phyloP scores from a whole-genome alignment of 192 early-diverging fungal species.

The Coemansia sp. region DNA sequence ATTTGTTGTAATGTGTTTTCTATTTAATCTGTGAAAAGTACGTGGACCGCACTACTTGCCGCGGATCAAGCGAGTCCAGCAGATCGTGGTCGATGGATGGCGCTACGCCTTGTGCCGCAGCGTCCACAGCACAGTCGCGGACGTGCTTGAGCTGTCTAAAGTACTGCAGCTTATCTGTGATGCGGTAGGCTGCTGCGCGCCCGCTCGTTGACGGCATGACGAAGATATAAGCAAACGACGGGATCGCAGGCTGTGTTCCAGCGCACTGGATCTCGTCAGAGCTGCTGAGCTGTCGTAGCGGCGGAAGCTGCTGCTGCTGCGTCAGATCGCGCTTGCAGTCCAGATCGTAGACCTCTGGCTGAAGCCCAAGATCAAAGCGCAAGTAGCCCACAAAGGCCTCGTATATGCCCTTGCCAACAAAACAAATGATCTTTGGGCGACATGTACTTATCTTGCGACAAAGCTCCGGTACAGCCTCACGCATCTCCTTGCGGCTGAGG shows the following conservation, averaged over 20 bases:
- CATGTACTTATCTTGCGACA: slow-evolving; percentile 62
- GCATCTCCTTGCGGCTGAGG: slow-evolving; percentile 61
- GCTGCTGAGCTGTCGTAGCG: not conserved
- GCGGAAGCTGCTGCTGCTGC: not conserved
- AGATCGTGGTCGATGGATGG: slow-evolving; percentile 8
- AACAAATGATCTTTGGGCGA: slow-evolving; percentile 63
- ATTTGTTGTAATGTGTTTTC: too few species aligned
- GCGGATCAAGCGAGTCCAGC: slow-evolving; percentile 20
- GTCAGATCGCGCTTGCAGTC: not conserved
- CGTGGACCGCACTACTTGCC: slow-evolving; percentile 13
- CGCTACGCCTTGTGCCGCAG: not conserved
- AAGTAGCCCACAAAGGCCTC: slow-evolving; percentile 55
- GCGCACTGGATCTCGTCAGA: not conserved
- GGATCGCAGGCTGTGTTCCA: not conserved
- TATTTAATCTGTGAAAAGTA: slow-evolving; percentile 19
- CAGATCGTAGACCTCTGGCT: slow-evolving; percentile 38
- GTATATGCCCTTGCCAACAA: slow-evolving; percentile 72
- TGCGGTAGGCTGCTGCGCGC: slow-evolving; percentile 63
- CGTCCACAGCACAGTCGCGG: slow-evolving; percentile 24
- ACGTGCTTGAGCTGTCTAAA: slow-evolving; percentile 50
- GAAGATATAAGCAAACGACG: slow-evolving; percentile 48
- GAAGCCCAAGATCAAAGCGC: slow-evolving; percentile 42
- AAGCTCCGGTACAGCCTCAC: slow-evolving; percentile 60
- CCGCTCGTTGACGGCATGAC: slow-evolving; percentile 77
- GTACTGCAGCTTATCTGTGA: slow-evolving; percentile 63